Evolutionary conservation across 1,284 basidiomycete species (phyloP).

Genomic region (Rhizoctonia solani): DNA sequence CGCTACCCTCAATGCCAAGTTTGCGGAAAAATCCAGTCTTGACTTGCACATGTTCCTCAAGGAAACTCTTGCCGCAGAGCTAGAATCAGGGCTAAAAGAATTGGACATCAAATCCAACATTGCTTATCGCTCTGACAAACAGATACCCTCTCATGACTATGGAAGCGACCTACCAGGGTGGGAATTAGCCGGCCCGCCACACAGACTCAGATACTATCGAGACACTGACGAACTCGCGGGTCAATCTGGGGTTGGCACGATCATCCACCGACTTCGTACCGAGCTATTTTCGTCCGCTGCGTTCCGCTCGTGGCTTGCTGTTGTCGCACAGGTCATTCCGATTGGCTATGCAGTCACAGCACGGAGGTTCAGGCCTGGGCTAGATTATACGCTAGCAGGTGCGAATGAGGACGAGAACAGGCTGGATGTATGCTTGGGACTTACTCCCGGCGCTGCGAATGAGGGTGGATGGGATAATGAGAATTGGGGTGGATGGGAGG

Average conservation of each 20-base stretch:
- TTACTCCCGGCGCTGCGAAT: conserved; percentile 78
- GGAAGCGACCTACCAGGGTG: conserved; percentile 59
- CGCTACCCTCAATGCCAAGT: conserved; percentile 77
- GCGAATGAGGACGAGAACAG: conserved; percentile 82
- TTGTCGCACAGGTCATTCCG: conserved; percentile 78
- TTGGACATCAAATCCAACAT: conserved; percentile 61
- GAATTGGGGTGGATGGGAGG: conserved; percentile 98
- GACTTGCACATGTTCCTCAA: conserved; percentile 87
- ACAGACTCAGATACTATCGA: conserved; percentile 89
- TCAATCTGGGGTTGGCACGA: conserved; percentile 17
- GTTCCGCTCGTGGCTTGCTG: conserved; percentile 88
- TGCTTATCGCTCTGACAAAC: conserved; percentile 57
- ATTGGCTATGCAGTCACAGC: conserved; percentile 75
- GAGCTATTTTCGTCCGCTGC: conserved; percentile 80
- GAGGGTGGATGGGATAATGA: too few species aligned
- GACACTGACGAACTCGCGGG: conserved; percentile 48
- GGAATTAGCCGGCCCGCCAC: conserved; percentile 83
- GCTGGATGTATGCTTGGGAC: conserved; percentile 86
- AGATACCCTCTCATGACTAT: conserved; percentile 51
- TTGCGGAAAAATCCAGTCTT: conserved; percentile 86
- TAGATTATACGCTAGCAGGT: conserved; percentile 95
- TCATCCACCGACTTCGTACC: conserved; percentile 42
- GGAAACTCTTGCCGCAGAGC: conserved; percentile 64
- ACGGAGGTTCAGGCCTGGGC: conserved; percentile 85
- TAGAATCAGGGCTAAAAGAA: conserved; percentile 67